Evolutionary conservation across 306 rosid genomes (phyloP), one percentile per base, ranked within the genome.

Genomic region (Biancaea sappan): DNA sequence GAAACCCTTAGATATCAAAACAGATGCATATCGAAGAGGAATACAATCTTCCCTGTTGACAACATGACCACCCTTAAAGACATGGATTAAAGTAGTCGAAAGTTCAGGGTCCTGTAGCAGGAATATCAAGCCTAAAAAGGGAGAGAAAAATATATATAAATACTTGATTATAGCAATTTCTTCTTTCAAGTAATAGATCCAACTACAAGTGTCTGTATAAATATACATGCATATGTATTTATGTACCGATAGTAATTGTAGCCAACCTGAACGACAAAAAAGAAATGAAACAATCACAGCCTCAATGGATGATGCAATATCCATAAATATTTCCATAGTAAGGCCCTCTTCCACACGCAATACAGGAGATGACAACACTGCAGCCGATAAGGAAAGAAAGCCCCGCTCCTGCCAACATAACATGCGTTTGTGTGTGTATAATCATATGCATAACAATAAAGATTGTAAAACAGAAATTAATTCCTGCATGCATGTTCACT

Each of bases 331-430:
- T 29, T 90, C 96, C 89, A 83, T 83, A 66, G 51, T 74, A 72
- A 68, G 81, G 61, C 92, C 97, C 57, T 72, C 86, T 84, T 88
- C 96, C 48, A 69, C 66, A 25, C 86, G 94, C 82, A 87, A 79
- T 18, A 72, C 44, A 65, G 97, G 77, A 52, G 96, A 90, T 52
- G 99, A 88, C 81, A 94, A 71, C 77, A 94, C 69, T 38, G 99
- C 99, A 77, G 96, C 90, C 75, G 97, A 90, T 72, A 94, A 86
- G 66, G 99, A 90, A 44, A 94, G 92, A 88, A 94, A 92, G 31
- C 97, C 99, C 80, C 95, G 82, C 83, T 94, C 99, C 99, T 94
- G 94, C 79, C 80, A 74, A 65, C 37, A 32, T 57, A 71, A 71
- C 40, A 77, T 48, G 57, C 19, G 14, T 57, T 68, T 41, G 74